Percentiles rank a stretch among this genome's conserved stretches.
Evolutionary conservation across 345 rosid genomes (phyloP).

Genomic region (Aquilaria sinensis): DNA sequence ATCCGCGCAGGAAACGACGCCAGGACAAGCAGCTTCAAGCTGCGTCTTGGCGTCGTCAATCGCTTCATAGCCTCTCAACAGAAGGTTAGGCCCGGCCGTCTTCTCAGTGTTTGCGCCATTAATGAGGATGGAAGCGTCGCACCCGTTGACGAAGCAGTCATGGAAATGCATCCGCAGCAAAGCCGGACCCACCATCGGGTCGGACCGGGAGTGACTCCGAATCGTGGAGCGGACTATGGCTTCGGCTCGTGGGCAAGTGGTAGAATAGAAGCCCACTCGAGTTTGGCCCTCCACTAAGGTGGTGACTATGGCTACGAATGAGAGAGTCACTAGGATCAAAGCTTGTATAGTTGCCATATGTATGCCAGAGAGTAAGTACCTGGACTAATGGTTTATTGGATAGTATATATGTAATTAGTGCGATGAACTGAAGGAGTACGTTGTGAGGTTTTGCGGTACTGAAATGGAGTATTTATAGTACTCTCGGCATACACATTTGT

Average conservation of each 20-base stretch:
- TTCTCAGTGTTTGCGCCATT: slow-evolving; percentile 38
- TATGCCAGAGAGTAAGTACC: too few relatives aligned
- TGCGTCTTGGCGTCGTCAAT: slow-evolving; percentile 43
- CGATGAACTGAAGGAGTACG: too few relatives aligned
- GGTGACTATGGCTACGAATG: slow-evolving; percentile 12
- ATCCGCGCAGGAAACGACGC: slow-evolving; percentile 51
- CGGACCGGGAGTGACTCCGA: slow-evolving; percentile 17
- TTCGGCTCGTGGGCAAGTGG: slow-evolving; percentile 38
- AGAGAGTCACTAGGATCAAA: not conserved
- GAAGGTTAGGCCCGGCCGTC: slow-evolving; percentile 39
- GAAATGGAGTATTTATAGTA: too few relatives aligned
- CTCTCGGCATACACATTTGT: too few relatives aligned
- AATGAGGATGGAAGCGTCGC: slow-evolving; percentile 44
- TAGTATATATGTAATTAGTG: too few relatives aligned
- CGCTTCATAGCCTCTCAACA: slow-evolving; percentile 40
- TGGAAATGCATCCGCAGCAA: slow-evolving; percentile 54
- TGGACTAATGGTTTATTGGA: too few relatives aligned
- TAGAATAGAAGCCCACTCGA: slow-evolving; percentile 31
- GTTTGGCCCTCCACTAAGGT: slow-evolving; percentile 21
- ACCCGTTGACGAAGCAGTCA: slow-evolving; percentile 48
- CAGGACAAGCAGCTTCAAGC: slow-evolving; percentile 44
- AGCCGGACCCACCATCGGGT: slow-evolving; percentile 38
- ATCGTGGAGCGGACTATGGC: slow-evolving; percentile 34
- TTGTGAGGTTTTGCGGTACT: too few relatives aligned
- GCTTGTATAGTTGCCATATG: not conserved